Base-by-base conservation (phyloP, 352 stramenopile genomes). In the Phytophthora melonis region DNA sequence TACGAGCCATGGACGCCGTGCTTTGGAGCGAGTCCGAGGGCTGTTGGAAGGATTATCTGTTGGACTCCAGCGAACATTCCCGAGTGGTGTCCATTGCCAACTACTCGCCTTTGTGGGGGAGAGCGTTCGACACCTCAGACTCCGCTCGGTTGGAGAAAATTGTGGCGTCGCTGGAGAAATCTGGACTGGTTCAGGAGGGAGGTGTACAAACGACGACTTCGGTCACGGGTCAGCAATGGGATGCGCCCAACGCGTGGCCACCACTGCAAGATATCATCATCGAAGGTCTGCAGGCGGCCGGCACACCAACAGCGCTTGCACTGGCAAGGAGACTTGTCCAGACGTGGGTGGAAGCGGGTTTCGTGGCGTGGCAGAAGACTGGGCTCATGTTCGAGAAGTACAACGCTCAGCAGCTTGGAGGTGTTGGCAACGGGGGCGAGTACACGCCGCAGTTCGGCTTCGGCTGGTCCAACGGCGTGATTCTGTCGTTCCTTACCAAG, bases 321-420 rank as follows among this genome's bases (percentile, higher is more conserved):
- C 62, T 96, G 19, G 84, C 87, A 7, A 82, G 78, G 1, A 54
- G 74, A 21, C 66, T 95, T 25, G 66, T 84, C 25, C 79, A 78
- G 75, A 87, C 66, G 43, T 97, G 89, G 89, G 75, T 96, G 27
- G 65, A 80, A 30, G 81, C 89, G 32, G 80, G 82, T 23, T 75
- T 93, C 18, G 68, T 67, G n/a, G 91, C 83, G 8, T 97, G 78
- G 79, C 70, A 89, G 49, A 75, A 89, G 58, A 93, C 84, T 5
- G 82, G 87, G 5, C 68, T 90, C 43, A 96, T 97, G 90, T 95
- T 93, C 79, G 91, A 97, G 65, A 97, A 97, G 77, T 96, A 96
- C 75, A 91, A 96, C 70, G 83, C 88, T 53, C 78, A 74, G 3
- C 79, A 88, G 30, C 62, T 90, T 14, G 90, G 90, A 25, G 82